Conservation (phyloP, 768 basidiomycete species). For the Punctularia strigosozonata region DNA sequence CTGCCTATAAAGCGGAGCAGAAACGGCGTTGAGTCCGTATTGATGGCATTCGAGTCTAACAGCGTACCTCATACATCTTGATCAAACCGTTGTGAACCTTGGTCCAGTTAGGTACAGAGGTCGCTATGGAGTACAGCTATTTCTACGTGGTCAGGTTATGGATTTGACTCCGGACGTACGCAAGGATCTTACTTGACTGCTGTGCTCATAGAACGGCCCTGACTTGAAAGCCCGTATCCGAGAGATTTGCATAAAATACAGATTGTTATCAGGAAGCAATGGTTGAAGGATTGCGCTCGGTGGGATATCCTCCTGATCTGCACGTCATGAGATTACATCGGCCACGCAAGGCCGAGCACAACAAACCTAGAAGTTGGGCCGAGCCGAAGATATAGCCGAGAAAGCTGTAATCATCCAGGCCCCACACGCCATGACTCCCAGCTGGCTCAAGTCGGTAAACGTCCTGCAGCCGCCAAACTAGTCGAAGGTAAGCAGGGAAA, state of each 20-base stretch:
- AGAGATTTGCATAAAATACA: constrained; percentile 71
- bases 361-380: constrained; percentile 69
- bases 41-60: neutral
- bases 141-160: no score
- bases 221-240: constrained; percentile 73
- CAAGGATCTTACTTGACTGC: no score
- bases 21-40: neutral
- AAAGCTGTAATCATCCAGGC: constrained; percentile 85
- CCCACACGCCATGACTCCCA: constrained; percentile 98
- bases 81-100: constrained; percentile 86
- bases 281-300: constrained; percentile 52
- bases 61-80: constrained; percentile 86
- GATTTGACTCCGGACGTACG: no score
- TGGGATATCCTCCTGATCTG: constrained; percentile 54
- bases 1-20: constrained; percentile 41
- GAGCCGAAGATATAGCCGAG: constrained; percentile 87
- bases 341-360: constrained; percentile 2
- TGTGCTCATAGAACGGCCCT: constrained; percentile 87
- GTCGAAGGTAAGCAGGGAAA: constrained; percentile 64
- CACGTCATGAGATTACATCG: constrained; percentile 3
- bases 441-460: constrained; percentile 89
- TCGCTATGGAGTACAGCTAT: constrained; percentile 76
- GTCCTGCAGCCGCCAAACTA: constrained; percentile 83
- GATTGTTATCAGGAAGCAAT: constrained; percentile 51
- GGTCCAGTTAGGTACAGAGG: constrained; percentile 79